Conservation (phyloP, 2,329 filamentous ascomycete genomes). For the Saccharata proteae region DNA sequence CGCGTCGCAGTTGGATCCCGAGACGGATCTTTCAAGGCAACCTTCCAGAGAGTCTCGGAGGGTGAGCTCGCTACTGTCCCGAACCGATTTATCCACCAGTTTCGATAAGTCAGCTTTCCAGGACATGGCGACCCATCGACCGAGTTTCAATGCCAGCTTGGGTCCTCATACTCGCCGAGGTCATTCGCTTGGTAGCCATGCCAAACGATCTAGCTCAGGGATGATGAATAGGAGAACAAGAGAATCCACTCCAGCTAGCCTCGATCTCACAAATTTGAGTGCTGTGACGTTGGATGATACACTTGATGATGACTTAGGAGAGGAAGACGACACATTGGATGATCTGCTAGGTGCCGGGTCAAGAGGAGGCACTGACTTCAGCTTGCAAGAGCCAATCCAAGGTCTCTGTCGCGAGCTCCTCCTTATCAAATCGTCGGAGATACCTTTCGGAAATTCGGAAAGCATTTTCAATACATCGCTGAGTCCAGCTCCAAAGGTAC, state of each 20-base stretch:
- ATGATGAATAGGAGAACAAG: conserved; percentile 33
- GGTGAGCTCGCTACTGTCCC: conserved; percentile 81
- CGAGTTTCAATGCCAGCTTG: conserved; percentile 34
- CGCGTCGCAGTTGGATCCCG: conserved; percentile 38
- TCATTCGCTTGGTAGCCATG: conserved; percentile 62
- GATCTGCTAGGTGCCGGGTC: conserved; percentile 20
- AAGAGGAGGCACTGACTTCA: conserved; percentile 15
- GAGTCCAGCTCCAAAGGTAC: conserved; percentile 12
- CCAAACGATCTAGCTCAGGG: conserved; percentile 49
- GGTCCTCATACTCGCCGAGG: conserved; percentile 46
- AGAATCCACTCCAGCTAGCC: conserved; percentile 45
- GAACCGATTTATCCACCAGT: conserved; percentile 74
- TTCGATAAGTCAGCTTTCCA: conserved; percentile 72
- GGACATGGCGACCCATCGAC: conserved; percentile 47
- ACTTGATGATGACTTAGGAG: conserved; percentile 25
- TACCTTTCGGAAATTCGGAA: conserved; percentile 13
- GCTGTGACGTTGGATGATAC: conserved; percentile 25
- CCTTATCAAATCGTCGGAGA: conserved; percentile 23
- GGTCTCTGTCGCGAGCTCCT: conserved; percentile 28
- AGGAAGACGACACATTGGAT: conserved; percentile 24
- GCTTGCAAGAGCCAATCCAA: conserved; percentile 20
- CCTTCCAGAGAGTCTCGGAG: conserved; percentile 56
- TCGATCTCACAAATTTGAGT: conserved; percentile 25
- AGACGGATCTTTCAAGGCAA: conserved; percentile 37
- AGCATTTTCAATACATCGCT: conserved; percentile 8